Conservation (phyloP, 2,329 filamentous ascomycete genomes). For the Exophiala sp. region DNA sequence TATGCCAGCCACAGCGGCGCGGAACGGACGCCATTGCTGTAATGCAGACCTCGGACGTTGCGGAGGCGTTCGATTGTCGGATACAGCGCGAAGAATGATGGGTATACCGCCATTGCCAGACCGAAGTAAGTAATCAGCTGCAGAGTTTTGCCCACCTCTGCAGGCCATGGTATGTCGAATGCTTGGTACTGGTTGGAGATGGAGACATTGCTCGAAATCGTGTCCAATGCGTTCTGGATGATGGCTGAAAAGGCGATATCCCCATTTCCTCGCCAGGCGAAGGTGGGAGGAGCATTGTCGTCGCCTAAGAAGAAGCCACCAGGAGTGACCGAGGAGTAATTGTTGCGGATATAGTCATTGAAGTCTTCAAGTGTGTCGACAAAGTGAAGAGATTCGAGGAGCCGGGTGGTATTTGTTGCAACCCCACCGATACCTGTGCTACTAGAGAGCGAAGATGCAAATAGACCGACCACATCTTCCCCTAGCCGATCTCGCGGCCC, state of each 20-base stretch:
- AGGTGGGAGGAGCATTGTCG: slow-evolving; percentile 52
- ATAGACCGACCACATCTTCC: slow-evolving; percentile 20
- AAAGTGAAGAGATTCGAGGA: slow-evolving; percentile 41
- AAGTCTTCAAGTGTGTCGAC: slow-evolving; percentile 65
- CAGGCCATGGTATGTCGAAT: slow-evolving; percentile 69
- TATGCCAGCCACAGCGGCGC: slow-evolving; percentile 83
- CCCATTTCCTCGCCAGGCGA: slow-evolving; percentile 65
- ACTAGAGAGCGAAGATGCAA: slow-evolving; percentile 29
- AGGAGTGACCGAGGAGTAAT: slow-evolving; percentile 64
- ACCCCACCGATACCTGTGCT: slow-evolving; percentile 30
- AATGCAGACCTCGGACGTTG: slow-evolving; percentile 77
- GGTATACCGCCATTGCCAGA: slow-evolving; percentile 69
- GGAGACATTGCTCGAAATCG: slow-evolving; percentile 59
- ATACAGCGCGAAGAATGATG: slow-evolving; percentile 83
- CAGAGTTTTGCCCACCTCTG: slow-evolving; percentile 63
- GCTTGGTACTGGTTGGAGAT: slow-evolving; percentile 67
- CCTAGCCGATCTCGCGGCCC: slow-evolving; percentile 34
- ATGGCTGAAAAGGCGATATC: slow-evolving; percentile 49
- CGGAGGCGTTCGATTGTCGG: slow-evolving; percentile 75
- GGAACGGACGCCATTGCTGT: slow-evolving; percentile 81
- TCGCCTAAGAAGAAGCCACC: slow-evolving; percentile 75
- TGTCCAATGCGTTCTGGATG: slow-evolving; percentile 60
- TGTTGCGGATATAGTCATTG: slow-evolving; percentile 55
- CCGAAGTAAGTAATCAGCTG: slow-evolving; percentile 78
- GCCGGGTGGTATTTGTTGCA: slow-evolving; percentile 31